These are phyloP conservation scores for Vitis labrusca DNA, from an alignment of 164 flowering plant genomes.

Conservation along the genomic window DNA sequence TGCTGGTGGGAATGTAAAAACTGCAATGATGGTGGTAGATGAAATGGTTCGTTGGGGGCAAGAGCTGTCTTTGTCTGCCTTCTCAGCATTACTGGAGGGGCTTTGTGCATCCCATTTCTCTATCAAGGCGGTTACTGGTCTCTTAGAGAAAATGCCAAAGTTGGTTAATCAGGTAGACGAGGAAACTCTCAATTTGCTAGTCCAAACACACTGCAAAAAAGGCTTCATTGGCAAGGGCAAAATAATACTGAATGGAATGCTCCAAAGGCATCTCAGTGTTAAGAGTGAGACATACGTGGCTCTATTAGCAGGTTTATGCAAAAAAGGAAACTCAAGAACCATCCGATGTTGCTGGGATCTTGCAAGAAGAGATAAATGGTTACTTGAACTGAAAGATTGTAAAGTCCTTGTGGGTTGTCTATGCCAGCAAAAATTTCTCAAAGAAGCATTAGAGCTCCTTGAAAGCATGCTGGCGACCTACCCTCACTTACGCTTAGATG, in stretches of 20 bases:
- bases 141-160: slow-evolving; percentile 49
- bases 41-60: slow-evolving; percentile 64
- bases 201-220: slow-evolving; percentile 48
- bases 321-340: slow-evolving; percentile 34
- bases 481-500: slow-evolving; percentile 28
- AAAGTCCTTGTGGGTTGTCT: slow-evolving; percentile 42
- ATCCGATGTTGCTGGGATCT: slow-evolving; percentile 40
- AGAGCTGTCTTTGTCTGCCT: slow-evolving; percentile 49
- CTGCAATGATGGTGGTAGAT: slow-evolving; percentile 43
- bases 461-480: slow-evolving; percentile 34
- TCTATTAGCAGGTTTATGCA: slow-evolving; percentile 45
- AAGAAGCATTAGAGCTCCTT: slow-evolving; percentile 55
- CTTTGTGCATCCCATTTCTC: slow-evolving; percentile 36
- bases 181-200: slow-evolving; percentile 58
- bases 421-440: slow-evolving; percentile 41
- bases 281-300: slow-evolving; percentile 44
- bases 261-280: slow-evolving; percentile 34
- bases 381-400: slow-evolving; percentile 42
- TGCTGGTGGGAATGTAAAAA: slow-evolving; percentile 29
- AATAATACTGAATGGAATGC: slow-evolving; percentile 46
- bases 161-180: slow-evolving; percentile 42
- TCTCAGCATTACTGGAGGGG: slow-evolving; percentile 40
- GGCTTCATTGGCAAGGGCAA: slow-evolving; percentile 33
- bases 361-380: slow-evolving; percentile 55
- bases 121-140: slow-evolving; percentile 24